Evolutionary conservation across 2,329 filamentous ascomycete species (phyloP), one percentile per base, ranked within the genome.

Genomic region (Fusarium newnesense): DNA sequence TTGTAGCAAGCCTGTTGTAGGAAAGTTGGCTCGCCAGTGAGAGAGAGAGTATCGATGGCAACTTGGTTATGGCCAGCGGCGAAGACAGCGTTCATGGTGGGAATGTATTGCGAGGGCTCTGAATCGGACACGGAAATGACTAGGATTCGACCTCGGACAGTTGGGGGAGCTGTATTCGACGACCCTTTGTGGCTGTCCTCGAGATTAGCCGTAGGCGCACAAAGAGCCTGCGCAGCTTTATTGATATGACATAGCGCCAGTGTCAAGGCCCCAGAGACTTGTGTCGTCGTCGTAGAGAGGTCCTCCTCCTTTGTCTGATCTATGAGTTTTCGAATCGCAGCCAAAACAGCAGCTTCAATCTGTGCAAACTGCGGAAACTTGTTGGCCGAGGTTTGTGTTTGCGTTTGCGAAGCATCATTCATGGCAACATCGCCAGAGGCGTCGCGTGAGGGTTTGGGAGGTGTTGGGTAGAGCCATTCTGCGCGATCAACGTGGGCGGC

Each of bases 41-140:
- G 87, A 74, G 97, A 93, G 69, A 97, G 89, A 39, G 97, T 96
- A 81, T 99, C 96, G 77, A 99, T 95, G 30, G 95, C 94, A 72
- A 99, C 94, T 76, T 90, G 90, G 62, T 95, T 89, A 73, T 96
- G 92, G 78, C 97, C 94, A 67, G 96, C 96, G 5, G 96, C 96
- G 83, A 99, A 99, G 69, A 98, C 97, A 77, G 93, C 90, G 84
- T 99, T 99, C 96, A 99, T 99, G 75, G 97, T 96, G 1, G 96
- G 93, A 63, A 99, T 99, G 84, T 99, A 99, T 82, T 98, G 93
- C 9, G 95, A 91, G 0, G 97, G 90, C 77, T 96, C 93, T 46
- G 88, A 88, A 79, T 94, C 94, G 52, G 94, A 97, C 9, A 98
- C 95, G 53, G 94, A 97, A 60, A 99, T 82, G 72, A 98, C 91